Conservation (phyloP, 106 monocot genomes). For the Phalaenopsis equestris region DNA sequence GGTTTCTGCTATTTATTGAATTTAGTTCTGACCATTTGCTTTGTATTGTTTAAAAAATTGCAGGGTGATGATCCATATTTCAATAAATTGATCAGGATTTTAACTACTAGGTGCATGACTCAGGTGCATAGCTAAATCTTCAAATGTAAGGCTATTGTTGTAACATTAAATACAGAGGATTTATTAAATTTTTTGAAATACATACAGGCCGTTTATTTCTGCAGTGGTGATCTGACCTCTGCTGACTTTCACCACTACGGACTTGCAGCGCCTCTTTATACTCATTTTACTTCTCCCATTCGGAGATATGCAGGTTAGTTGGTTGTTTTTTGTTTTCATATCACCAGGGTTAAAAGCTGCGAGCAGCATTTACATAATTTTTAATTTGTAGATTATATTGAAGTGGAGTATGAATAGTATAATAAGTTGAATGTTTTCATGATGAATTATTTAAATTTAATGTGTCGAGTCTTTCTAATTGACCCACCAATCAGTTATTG, state of each 20-base stretch:
- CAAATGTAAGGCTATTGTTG: background rate
- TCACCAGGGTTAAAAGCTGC: background rate
- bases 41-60: conserved; percentile 4
- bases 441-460: background rate
- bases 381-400: background rate
- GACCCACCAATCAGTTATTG: background rate
- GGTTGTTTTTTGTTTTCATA: background rate
- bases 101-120: conserved; percentile 99
- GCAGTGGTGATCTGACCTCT: conserved; percentile 77
- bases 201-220: conserved; percentile 89
- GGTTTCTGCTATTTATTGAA: background rate
- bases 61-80: conserved; percentile 97
- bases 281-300: conserved; percentile 98
- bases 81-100: conserved; percentile 89
- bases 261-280: conserved; percentile 88
- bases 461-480: background rate
- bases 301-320: conserved; percentile 90
- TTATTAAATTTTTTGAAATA: background rate
- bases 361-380: background rate
- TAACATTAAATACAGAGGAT: background rate
- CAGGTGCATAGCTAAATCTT: conserved; percentile 42
- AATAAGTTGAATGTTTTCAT: background rate
- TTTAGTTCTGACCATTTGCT: background rate
- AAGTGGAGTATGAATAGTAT: background rate
- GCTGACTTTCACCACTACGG: conserved; percentile 90